A percentile compares a stretch with the other conserved stretches of the same genome.
Conservation (phyloP, 495 filamentous ascomycete species). For the Sphaerosporella brunnea region DNA sequence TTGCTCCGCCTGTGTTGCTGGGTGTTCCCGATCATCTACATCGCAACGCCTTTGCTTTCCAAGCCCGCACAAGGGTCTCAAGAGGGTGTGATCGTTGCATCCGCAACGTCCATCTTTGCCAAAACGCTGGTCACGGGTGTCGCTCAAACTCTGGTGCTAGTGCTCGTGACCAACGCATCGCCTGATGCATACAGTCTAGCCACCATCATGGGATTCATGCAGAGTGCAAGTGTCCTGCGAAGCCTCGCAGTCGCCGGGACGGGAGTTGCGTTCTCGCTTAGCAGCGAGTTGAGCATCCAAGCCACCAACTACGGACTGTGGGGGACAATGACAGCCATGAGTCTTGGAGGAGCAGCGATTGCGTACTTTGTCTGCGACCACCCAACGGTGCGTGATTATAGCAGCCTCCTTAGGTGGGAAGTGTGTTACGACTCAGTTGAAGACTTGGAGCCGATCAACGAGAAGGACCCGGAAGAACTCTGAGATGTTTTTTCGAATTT, state of each 20-base stretch:
- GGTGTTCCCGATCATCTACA: constrained; percentile 30
- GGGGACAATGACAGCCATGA: constrained; percentile 27
- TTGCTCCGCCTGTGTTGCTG: constrained; percentile 28
- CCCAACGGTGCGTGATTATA: constrained; percentile 30
- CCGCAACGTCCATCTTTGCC: constrained; percentile 27
- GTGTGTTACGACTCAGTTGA: constrained; percentile 29
- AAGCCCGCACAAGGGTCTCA: constrained; percentile 22
- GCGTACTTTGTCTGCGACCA: constrained; percentile 31
- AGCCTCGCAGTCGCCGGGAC: constrained; percentile 31
- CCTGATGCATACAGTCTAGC: constrained; percentile 31
- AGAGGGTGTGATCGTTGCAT: constrained; percentile 23
- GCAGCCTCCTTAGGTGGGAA: constrained; percentile 31
- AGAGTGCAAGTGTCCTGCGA: constrained; percentile 29
- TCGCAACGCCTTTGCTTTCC: constrained; percentile 27
- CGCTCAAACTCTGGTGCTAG: constrained; percentile 28
- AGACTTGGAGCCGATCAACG: constrained; percentile 2
- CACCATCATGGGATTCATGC: constrained; percentile 33
- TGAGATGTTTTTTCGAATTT: too few relatives aligned
- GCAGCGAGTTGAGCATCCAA: constrained; percentile 27
- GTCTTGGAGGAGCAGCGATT: constrained; percentile 27
- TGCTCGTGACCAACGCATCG: constrained; percentile 32
- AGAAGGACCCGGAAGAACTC: constrained; percentile 2
- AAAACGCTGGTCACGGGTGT: constrained; percentile 29
- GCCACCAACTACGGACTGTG: constrained; percentile 29
- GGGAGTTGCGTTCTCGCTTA: constrained; percentile 30